These are phyloP conservation scores for Hypoxylon lienhwacheense DNA, from an alignment of 495 filamentous ascomycete genomes.

Conservation along the genomic window DNA sequence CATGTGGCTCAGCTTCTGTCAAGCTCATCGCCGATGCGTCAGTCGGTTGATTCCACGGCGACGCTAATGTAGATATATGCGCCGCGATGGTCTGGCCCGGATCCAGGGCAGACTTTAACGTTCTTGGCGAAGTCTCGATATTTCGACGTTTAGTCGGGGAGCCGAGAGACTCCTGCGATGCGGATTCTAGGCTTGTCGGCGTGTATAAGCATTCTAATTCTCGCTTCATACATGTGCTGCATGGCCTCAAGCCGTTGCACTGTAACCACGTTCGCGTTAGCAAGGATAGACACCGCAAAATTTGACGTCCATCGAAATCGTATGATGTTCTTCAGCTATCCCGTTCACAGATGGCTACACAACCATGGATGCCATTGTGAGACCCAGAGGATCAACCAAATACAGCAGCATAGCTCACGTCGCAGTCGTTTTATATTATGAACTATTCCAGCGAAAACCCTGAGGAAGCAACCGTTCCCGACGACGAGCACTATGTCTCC, in stretches of 20 bases:
- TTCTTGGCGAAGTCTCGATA: slow-evolving; percentile 42
- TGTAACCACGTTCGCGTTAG: slow-evolving; percentile 34
- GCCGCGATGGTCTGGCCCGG: slow-evolving; percentile 18
- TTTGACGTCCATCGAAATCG: slow-evolving; percentile 12
- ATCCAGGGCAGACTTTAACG: slow-evolving; percentile 25
- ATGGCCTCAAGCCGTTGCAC: slow-evolving; percentile 73
- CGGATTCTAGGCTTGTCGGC: slow-evolving; percentile 37
- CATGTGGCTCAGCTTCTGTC: slow-evolving; percentile 7
- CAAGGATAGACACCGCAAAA: slow-evolving; percentile 11
- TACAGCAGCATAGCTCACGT: slow-evolving; percentile 12
- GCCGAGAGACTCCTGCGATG: slow-evolving; percentile 42
- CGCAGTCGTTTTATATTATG: slow-evolving; percentile 22
- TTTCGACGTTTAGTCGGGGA: slow-evolving; percentile 53
- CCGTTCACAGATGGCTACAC: slow-evolving; percentile 29
- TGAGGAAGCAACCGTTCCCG: slow-evolving; percentile 5
- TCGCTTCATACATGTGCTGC: slow-evolving; percentile 66
- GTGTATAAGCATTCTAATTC: slow-evolving; percentile 56
- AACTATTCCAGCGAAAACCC: slow-evolving; percentile 3
- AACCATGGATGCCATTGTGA: slow-evolving; percentile 22
- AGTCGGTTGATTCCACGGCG: slow-evolving; percentile 30
- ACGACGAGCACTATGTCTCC: neutral
- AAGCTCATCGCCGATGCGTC: slow-evolving; percentile 22
- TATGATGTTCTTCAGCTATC: slow-evolving; percentile 12
- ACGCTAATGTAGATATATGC: slow-evolving; percentile 18
- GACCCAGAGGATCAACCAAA: slow-evolving; percentile 21